These are phyloP conservation scores for Raddia guianensis DNA, from an alignment of 176 grass and related monocot genomes.

Conservation along the genomic window DNA sequence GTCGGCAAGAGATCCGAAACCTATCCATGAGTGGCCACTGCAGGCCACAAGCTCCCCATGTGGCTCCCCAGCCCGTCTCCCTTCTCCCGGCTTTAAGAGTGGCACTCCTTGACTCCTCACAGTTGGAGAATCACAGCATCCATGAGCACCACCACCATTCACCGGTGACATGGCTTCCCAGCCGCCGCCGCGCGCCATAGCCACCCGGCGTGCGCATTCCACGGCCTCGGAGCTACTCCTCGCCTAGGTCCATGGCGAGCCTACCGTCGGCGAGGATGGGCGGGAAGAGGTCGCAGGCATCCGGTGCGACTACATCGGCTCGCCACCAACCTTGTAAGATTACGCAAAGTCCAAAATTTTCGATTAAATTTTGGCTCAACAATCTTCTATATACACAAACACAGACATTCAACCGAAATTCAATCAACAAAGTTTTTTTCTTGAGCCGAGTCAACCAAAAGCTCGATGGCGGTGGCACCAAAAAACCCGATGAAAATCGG, in stretches of 20 bases:
- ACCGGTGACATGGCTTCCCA: conserved; percentile 65
- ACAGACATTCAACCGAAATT: too few species aligned
- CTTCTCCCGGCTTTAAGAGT: conserved; percentile 49
- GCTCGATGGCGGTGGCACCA: too few species aligned
- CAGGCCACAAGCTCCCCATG: conserved; percentile 62
- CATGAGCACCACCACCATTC: background rate
- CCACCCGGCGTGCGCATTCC: conserved; percentile 59
- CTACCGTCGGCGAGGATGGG: conserved; percentile 43
- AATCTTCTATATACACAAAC: too few species aligned
- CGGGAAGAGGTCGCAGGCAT: too few species aligned
- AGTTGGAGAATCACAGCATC: background rate
- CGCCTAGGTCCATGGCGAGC: conserved; percentile 54
- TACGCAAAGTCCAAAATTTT: too few species aligned
- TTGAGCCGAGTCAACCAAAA: too few species aligned
- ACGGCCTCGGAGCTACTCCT: conserved; percentile 55
- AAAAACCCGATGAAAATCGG: too few species aligned
- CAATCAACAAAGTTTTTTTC: too few species aligned
- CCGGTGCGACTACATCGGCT: too few species aligned
- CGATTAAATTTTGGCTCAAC: too few species aligned
- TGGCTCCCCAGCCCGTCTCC: conserved; percentile 48
- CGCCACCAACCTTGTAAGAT: too few species aligned
- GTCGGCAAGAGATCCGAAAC: conserved; percentile 58
- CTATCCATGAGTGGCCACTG: conserved; percentile 55
- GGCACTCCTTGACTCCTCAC: background rate
- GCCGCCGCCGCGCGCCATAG: conserved; percentile 54